phyloP scores from a whole-genome alignment of 2,329 filamentous ascomycete species.

The Albophoma yamanashiensis region DNA sequence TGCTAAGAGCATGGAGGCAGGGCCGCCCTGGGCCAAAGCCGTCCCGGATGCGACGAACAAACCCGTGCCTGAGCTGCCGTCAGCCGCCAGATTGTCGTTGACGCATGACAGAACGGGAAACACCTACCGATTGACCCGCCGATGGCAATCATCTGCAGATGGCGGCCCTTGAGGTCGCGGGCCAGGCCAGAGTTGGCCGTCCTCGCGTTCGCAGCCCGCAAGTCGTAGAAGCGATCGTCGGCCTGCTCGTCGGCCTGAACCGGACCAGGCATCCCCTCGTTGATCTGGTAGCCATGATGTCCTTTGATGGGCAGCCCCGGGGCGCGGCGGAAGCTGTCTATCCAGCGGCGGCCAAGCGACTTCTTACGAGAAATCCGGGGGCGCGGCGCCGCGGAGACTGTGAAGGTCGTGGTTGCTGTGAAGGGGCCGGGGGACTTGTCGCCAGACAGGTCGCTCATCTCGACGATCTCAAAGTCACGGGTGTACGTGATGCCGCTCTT shows the following conservation, averaged over 20 bases:
- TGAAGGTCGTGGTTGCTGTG: slow-evolving; percentile 5
- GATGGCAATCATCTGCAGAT: slow-evolving; percentile 97
- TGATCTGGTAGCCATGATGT: slow-evolving; percentile 13
- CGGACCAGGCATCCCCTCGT: slow-evolving; percentile 11
- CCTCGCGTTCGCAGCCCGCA: slow-evolving; percentile 52
- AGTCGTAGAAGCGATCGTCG: slow-evolving; percentile 41
- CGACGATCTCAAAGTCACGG: slow-evolving; percentile 9
- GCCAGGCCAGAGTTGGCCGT: slow-evolving; percentile 68
- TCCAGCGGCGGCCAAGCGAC: slow-evolving; percentile 20
- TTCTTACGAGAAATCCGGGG: background rate
- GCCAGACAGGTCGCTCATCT: slow-evolving; percentile 6
- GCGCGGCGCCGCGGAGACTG: slow-evolving; percentile 2
- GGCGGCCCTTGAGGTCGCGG: slow-evolving; percentile 68
- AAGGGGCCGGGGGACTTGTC: slow-evolving; percentile 1
- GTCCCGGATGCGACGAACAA: slow-evolving; percentile 76
- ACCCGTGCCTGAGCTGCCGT: slow-evolving; percentile 51
- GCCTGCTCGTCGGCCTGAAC: background rate
- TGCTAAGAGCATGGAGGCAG: slow-evolving; percentile 65
- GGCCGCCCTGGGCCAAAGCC: slow-evolving; percentile 63
- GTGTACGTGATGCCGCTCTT: slow-evolving; percentile 7
- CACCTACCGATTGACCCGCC: slow-evolving; percentile 60
- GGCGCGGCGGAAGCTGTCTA: slow-evolving; percentile 48
- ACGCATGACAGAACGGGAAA: background rate
- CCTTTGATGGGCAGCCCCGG: slow-evolving; percentile 29
- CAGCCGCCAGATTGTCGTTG: background rate